Base-by-base conservation (phyloP, 2,329 filamentous ascomycete species). In the Aspergillus sp. region DNA sequence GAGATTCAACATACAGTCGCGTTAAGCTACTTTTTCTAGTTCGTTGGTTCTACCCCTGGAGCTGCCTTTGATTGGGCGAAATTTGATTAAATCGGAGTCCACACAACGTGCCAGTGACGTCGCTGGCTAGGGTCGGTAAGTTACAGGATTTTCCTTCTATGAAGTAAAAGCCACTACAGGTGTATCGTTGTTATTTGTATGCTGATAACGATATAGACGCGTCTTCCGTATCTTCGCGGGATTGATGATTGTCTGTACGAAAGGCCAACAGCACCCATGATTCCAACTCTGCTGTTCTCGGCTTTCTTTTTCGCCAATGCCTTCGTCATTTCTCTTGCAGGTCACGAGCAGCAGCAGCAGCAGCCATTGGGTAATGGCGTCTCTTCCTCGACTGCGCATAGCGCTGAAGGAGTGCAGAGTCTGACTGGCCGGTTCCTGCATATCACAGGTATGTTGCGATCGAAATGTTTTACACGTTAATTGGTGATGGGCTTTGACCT, bases 371-470 rank as follows among this genome's bases (percentile, higher is more conserved):
- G 51, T 23, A 22, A 43, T 25, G 43, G 33, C 7, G 5, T 47
- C 15, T 43, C 41, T 7, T 43, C 10, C 9, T 30, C n/a, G 33
- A 49, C 25, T 41, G 9, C n/a, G 17, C 30, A 39, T 10, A 30
- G 27, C 23, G 15, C 25, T 13, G 44, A 12, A 23, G 41, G 46
- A 7, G 44, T 53, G 6, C 47, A 58, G 17, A 50, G 46, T 7
- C 55, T 65, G 17, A 59, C 52, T 10, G 66, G 66, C n/a, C 60
- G 64, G 20, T 69, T 69, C 44, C 44, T 69, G 37, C 66, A 69
- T 47, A 61, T 69, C 32, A 69, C 66, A 44, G 66, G 66, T 68
- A 56, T n/a, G 20, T 2, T 12, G 25, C 10, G 25, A 30, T 12
- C 10, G 25, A 30, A 12, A 4, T 12, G 25, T 4, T 30, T 22